phyloP scores from a whole-genome alignment of 345 rosid genomes.

The Erysimum cheiranthoides region DNA sequence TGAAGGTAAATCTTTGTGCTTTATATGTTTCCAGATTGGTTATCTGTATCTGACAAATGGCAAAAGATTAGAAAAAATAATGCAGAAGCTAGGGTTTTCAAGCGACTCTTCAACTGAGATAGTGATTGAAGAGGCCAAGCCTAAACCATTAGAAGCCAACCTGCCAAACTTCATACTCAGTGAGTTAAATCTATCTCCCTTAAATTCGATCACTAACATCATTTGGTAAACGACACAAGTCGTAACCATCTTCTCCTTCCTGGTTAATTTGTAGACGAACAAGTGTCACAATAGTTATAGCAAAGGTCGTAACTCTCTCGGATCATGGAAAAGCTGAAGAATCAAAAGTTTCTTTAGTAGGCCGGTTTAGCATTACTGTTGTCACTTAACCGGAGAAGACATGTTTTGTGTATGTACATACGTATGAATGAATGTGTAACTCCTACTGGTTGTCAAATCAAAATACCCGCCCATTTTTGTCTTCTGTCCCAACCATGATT shows the following conservation, averaged over 20 bases:
- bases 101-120: slow-evolving; percentile 55
- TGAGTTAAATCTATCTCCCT: slow-evolving; percentile 21
- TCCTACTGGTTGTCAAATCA: background rate
- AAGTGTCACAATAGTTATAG: slow-evolving; percentile 28
- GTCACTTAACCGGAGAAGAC: slow-evolving; percentile 5
- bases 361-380: slow-evolving; percentile 24
- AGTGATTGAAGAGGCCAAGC: slow-evolving; percentile 49
- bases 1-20: background rate
- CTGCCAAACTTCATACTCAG: slow-evolving; percentile 30
- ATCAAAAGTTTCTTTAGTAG: slow-evolving; percentile 7
- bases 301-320: background rate
- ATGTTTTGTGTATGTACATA: background rate
- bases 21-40: slow-evolving; percentile 60
- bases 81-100: slow-evolving; percentile 79
- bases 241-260: slow-evolving; percentile 17
- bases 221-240: background rate
- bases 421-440: background rate
- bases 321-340: slow-evolving; percentile 22
- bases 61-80: slow-evolving; percentile 75
- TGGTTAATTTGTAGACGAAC: slow-evolving; percentile 36
- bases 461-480: slow-evolving; percentile 15
- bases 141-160: slow-evolving; percentile 46
- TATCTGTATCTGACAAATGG: slow-evolving; percentile 73
- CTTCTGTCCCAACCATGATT: background rate
- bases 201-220: background rate